These are phyloP conservation scores for Albophoma yamanashiensis DNA, from an alignment of 2,329 filamentous ascomycete genomes.

Conservation along the genomic window DNA sequence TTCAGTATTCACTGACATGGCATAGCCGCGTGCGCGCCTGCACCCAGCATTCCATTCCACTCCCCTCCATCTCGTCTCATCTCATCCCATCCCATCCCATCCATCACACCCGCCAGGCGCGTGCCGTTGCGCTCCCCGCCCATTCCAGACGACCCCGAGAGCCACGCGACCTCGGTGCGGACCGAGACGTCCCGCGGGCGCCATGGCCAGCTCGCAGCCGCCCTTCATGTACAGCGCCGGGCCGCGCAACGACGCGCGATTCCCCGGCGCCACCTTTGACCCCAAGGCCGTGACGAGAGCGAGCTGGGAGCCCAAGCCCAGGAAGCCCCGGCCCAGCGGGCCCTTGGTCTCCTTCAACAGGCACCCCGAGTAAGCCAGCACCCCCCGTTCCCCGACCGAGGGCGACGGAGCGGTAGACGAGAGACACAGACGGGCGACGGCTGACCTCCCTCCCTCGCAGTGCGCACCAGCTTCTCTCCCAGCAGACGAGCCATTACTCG, in stretches of 20 bases:
- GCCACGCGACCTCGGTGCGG: neutral
- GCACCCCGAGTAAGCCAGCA: conserved; percentile 65
- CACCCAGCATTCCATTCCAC: neutral
- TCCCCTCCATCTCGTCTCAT: no score
- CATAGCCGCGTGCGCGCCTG: neutral
- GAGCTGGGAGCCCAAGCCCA: conserved; percentile 56
- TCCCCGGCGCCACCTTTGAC: conserved; percentile 56
- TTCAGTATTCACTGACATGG: no score
- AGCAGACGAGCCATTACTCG: conserved; percentile 48
- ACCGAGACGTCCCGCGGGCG: neutral
- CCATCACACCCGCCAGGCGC: no score
- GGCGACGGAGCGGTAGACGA: neutral
- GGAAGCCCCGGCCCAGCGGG: conserved; percentile 56
- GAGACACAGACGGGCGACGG: neutral
- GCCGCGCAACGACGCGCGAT: conserved; percentile 39
- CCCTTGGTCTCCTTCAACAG: conserved; percentile 74
- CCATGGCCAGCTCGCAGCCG: conserved; percentile 19
- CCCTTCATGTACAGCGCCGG: conserved; percentile 64
- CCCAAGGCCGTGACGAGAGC: conserved; percentile 78
- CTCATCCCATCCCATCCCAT: neutral
- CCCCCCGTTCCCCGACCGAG: no score
- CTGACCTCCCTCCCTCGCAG: conserved; percentile 18
- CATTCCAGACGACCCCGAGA: neutral
- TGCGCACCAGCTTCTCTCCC: conserved; percentile 52
- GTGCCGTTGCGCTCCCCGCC: no score